Evolutionary conservation across 805 yeast genomes (phyloP), one percentile per base, ranked within the genome.

Genomic region (Nakazawaea holstii): DNA sequence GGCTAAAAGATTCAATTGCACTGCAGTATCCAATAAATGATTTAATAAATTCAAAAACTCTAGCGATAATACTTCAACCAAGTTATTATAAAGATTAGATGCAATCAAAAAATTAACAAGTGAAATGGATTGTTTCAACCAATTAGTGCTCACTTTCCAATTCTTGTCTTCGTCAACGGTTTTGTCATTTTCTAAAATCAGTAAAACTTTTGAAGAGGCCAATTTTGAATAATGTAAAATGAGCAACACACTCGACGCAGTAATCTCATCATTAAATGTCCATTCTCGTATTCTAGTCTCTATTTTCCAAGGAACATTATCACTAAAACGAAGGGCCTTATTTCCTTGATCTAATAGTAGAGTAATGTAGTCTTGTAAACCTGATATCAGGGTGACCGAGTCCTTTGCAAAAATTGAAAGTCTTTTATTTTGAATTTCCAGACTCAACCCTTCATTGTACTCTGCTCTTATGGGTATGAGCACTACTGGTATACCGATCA

Each of bases 91-190:
- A 3, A 45, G 13, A n/a, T 30, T 7, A 8, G 44, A 38, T 4
- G n/a, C 13, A 35, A 46, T n/a, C n/a, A 48, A 33, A 26, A 33
- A 48, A 8, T 39, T 43, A 5, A 43, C 28, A 17, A 41, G 27
- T 4, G 43, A 24, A 6, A 48, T 39, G 2, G 44, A 33, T 14
- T 39, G 44, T 31, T 38, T 39, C 29, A 48, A 32, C 47, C 47
- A 48, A 15, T 39, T 39, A 28, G 43, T 48, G 29, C 43, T 17
- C 17, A 48, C 14, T 35, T 48, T 42, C 50, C 50, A 48, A 20
- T 24, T 35, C 5, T 17, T 26, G 13, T 36, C 41, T 7, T 43
- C 47, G 7, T 38, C 40, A 13, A 35, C 37, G 26, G 24, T n/a
- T 11, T 35, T 6, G 8, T 17, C 41, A 8, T 37, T 26, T 10